Evolutionary conservation across 306 rosid species (phyloP).

Genomic region (Parietaria judaica): DNA sequence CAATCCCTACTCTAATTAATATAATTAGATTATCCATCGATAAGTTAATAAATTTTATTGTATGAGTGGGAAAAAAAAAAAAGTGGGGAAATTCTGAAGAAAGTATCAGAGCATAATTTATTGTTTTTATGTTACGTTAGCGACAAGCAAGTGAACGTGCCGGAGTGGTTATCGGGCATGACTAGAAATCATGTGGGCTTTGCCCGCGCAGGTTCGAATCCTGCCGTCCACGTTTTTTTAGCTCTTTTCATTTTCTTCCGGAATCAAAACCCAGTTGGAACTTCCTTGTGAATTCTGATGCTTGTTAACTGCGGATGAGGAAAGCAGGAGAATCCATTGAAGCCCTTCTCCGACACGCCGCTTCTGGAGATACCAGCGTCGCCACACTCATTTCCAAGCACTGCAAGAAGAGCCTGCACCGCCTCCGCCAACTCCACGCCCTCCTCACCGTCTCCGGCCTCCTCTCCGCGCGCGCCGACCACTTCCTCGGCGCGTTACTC

Average conservation of each 20-base stretch:
- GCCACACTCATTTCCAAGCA: slow-evolving; percentile 15
- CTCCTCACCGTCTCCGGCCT: slow-evolving; percentile 33
- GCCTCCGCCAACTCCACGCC: slow-evolving; percentile 50
- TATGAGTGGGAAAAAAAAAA: neutral
- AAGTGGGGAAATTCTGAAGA: neutral
- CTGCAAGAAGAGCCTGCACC: slow-evolving; percentile 35
- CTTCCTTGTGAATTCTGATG: too few species aligned
- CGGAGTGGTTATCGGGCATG: slow-evolving; percentile 75
- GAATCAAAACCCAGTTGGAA: too few species aligned
- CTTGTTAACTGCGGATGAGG: neutral
- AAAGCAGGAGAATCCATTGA: neutral
- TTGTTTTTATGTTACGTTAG: too few species aligned
- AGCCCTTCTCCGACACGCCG: neutral
- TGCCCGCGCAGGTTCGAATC: slow-evolving; percentile 74
- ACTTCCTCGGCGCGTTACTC: slow-evolving; percentile 32
- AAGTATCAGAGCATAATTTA: neutral
- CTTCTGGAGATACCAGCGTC: neutral
- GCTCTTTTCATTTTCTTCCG: neutral
- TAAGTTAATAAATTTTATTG: too few species aligned
- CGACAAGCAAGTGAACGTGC: slow-evolving; percentile 4
- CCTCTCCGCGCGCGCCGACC: slow-evolving; percentile 11
- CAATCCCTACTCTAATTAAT: too few species aligned
- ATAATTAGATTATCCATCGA: too few species aligned
- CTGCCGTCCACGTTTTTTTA: slow-evolving; percentile 34
- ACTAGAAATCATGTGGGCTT: slow-evolving; percentile 74